Base-by-base conservation (phyloP, 139 green algal species). In the Chlamydomonas eustigma region DNA sequence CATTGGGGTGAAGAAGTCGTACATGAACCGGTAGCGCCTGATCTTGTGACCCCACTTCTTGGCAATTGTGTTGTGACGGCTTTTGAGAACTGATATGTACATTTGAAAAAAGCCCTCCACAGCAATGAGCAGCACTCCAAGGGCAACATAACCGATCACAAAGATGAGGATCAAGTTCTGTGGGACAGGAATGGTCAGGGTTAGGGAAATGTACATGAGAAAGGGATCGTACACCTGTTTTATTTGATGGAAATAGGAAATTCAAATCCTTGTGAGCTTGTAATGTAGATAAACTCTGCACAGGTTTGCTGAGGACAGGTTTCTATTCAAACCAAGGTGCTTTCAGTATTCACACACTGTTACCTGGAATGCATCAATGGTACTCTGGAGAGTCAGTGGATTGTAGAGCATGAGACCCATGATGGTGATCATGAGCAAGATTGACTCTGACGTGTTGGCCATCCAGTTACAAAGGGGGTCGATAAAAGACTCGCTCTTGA, bases 381-480 rank as follows among this genome's bases (percentile, higher is more conserved):
- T 67, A 0, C 22, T 32, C 1, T 28, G 1, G 4, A 38, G 30
- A 22, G 28, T 64, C 22, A 81, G 69, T 25, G 76, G 76, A 70
- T 81, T 81, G 52, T 77, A 73, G 33, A 81, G 70, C 34, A 81
- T 64, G 28, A 81, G 38, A 2, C 76, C 76, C 0, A 74, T 67
- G 44, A 75, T 12, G 35, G 39, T 33, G 24, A 63, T 35, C 5
- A 81, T 38, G n/a, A 81, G 69, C 24, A 77, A 34, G 1, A 77
- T 38, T 0, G 39, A 69, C 36, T 81, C 70, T 0, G 31, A 35
- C 1, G 35, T 1, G 0, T 37, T 64, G 37, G 73, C 38, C 6
- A 80, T 64, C 3, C 37, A 3, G 76, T 71, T 33, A n/a, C 63
- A 39, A 18, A 12, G 22, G 3, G 30, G 52, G 37, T 81, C 76